A percentile compares a stretch with the other conserved stretches of the same genome.
These are phyloP conservation scores for Rhexocercosporidium sp. DNA, from an alignment of 2,329 filamentous ascomycete species.

Conservation along the genomic window DNA sequence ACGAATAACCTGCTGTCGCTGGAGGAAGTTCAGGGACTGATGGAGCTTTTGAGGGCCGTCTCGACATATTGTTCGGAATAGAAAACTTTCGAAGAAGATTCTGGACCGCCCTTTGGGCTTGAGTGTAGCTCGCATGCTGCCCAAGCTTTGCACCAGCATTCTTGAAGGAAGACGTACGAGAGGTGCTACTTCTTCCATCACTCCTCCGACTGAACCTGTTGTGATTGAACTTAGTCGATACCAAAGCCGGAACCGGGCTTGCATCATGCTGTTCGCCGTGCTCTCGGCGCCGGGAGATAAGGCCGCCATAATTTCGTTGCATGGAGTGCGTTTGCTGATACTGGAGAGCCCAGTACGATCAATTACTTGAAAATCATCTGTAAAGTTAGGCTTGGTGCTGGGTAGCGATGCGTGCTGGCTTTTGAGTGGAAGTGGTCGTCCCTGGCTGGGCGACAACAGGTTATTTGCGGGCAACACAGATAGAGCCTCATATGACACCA, in stretches of 20 bases:
- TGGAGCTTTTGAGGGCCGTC: neutral
- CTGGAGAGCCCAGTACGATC: too few relatives aligned
- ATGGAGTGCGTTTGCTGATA: neutral
- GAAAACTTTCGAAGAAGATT: neutral
- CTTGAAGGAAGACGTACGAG: too few relatives aligned
- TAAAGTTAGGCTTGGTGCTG: too few relatives aligned
- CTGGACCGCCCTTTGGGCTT: neutral
- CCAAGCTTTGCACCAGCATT: too few relatives aligned
- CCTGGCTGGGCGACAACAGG: too few relatives aligned
- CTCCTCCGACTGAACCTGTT: neutral
- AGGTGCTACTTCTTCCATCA: too few relatives aligned
- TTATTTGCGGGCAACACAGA: too few relatives aligned
- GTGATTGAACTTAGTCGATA: neutral
- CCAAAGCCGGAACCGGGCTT: neutral
- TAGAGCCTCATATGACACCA: too few relatives aligned
- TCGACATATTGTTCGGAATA: neutral
- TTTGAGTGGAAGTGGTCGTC: too few relatives aligned
- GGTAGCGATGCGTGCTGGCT: too few relatives aligned
- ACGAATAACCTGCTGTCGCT: neutral
- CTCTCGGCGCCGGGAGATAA: neutral
- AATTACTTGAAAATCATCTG: too few relatives aligned
- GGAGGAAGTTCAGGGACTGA: neutral
- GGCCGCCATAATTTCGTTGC: neutral
- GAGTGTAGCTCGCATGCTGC: too few relatives aligned
- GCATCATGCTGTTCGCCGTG: neutral